Evolutionary conservation across 768 basidiomycete genomes (phyloP), one percentile per base, ranked within the genome.

Genomic region (Collybia nuda): DNA sequence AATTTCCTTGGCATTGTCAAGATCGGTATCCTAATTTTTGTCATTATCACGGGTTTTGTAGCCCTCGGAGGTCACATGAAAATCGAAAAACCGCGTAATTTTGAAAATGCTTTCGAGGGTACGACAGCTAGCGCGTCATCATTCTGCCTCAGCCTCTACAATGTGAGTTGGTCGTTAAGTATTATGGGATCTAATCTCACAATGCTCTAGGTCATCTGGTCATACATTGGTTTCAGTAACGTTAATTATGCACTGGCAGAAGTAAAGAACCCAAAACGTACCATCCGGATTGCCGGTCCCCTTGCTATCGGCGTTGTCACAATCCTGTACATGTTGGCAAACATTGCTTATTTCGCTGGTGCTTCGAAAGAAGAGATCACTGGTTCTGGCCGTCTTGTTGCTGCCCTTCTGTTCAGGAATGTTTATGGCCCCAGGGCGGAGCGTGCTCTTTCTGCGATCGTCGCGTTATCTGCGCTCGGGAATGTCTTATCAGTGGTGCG

Each of bases 181-280:
- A 55, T 64, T 84, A 8, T 83, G 72, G 57, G 79, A 81, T 0
- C 67, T 68, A 6, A 61, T 63, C 17, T 35, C 6, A 51, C 4
- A 0, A 72, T 78, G 2, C 21, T 6, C 38, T 66, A 39, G 64
- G 48, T 43, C 54, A 54, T 65, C 75, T 66, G 57, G 53, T 87
- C 18, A 78, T 86, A 76, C 58, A 70, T 75, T 35, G 86, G 87
- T 0, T 88, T 82, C 62, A 79, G 76, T 24, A 86, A 84, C 54
- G 82, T 79, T 26, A 87, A 88, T 60, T 88, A 87, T 56, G 82
- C 80, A 0, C 69, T 88, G 9, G 76, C 79, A 1, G 86, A 89
- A 51, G 73, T 86, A 8, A 75, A 75, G 42, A 72, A 88, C 52
- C 88, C 87, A 0, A 66, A 77, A 7, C 74, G 78, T 19, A 88